phyloP scores from a whole-genome alignment of 768 basidiomycete species.

The Rickenella mellea region DNA sequence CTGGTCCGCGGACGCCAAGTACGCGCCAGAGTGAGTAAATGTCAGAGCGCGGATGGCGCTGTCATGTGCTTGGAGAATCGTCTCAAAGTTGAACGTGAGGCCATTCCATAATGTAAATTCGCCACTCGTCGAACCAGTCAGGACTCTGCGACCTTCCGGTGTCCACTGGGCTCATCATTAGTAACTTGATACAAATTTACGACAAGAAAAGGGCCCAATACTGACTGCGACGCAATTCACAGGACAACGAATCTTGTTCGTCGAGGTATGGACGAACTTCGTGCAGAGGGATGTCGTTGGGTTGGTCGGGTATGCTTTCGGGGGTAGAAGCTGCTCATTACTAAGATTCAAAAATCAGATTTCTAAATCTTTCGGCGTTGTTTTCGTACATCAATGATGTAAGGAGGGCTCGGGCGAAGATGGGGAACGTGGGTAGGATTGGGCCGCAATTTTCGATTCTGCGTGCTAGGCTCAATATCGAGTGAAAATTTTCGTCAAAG shows the following conservation, averaged over 20 bases:
- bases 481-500: neutral
- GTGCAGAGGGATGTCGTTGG: constrained; percentile 91
- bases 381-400: constrained; percentile 73
- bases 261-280: constrained; percentile 96
- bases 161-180: constrained; percentile 63
- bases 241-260: constrained; percentile 96
- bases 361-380: constrained; percentile 10
- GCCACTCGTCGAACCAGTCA: constrained; percentile 93
- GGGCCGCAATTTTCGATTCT: constrained; percentile 74
- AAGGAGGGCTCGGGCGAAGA: constrained; percentile 79
- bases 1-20: constrained; percentile 89
- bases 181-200: neutral
- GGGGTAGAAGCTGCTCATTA: constrained; percentile 72
- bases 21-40: constrained; percentile 91
- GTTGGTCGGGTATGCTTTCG: constrained; percentile 87
- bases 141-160: constrained; percentile 84
- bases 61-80: constrained; percentile 98
- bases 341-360: constrained; percentile 8
- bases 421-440: constrained; percentile 67
- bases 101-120: constrained; percentile 99
- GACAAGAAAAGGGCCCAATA: constrained; percentile 12
- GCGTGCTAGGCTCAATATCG: constrained; percentile 1
- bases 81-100: constrained; percentile 98
- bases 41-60: constrained; percentile 82
- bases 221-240: constrained; percentile 90